phyloP scores from a whole-genome alignment of 1,284 basidiomycete species.

The Ustilago sp. region DNA sequence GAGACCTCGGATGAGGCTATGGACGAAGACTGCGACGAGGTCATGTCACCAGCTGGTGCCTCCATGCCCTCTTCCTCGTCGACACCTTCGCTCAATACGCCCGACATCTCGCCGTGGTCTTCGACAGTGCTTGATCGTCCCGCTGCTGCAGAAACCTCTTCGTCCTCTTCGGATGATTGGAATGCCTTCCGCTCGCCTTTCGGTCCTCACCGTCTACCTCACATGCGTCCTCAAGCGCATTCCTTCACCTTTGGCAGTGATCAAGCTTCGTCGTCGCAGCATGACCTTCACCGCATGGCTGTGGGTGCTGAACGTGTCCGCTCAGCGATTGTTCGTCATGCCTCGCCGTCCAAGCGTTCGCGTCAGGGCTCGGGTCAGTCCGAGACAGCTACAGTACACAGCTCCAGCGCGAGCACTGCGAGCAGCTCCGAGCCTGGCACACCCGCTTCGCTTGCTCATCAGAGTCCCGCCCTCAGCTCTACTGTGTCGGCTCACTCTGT shows the following conservation, averaged over 20 bases:
- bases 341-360: slow-evolving; percentile 24
- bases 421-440: slow-evolving; percentile 62
- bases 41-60: slow-evolving; percentile 33
- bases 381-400: slow-evolving; percentile 28
- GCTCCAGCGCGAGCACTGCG: slow-evolving; percentile 55
- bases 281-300: slow-evolving; percentile 51
- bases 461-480: slow-evolving; percentile 36
- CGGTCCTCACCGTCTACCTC: slow-evolving; percentile 36
- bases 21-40: slow-evolving; percentile 36
- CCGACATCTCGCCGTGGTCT: slow-evolving; percentile 45
- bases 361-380: slow-evolving; percentile 40
- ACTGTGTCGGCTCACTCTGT: slow-evolving; percentile 34
- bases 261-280: slow-evolving; percentile 21
- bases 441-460: slow-evolving; percentile 45
- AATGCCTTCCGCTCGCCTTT: slow-evolving; percentile 54
- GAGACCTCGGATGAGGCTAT: slow-evolving; percentile 37
- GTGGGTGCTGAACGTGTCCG: slow-evolving; percentile 46
- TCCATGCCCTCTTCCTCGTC: slow-evolving; percentile 47
- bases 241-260: slow-evolving; percentile 45
- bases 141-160: slow-evolving; percentile 1
- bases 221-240: slow-evolving; percentile 42
- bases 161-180: slow-evolving; percentile 32
- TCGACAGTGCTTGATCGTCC: slow-evolving; percentile 35
- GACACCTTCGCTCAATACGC: slow-evolving; percentile 44
- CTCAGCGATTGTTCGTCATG: slow-evolving; percentile 15